phyloP scores from a whole-genome alignment of 352 stramenopile species.

The Globisporangium iwayamae region DNA sequence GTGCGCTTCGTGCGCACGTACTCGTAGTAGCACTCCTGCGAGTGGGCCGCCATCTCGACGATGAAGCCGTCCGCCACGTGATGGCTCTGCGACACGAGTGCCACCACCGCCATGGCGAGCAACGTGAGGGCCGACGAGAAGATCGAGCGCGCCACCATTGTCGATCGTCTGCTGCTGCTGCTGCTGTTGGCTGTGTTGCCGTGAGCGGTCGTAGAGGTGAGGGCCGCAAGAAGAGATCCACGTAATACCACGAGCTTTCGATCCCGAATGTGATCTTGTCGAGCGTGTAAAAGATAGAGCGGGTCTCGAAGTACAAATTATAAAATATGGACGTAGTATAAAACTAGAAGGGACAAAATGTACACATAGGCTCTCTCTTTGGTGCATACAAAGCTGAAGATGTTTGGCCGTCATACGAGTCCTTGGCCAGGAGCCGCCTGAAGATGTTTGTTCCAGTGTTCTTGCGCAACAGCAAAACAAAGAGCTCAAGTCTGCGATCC shows the following conservation, averaged over 20 bases:
- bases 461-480: neutral
- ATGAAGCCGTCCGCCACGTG: constrained; percentile 37
- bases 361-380: neutral
- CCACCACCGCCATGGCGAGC: constrained; percentile 21
- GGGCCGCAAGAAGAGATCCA: neutral
- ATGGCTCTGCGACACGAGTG: constrained; percentile 18
- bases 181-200: neutral
- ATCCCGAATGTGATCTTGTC: constrained; percentile 9
- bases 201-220: neutral
- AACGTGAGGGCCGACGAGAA: constrained; percentile 11
- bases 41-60: constrained; percentile 40
- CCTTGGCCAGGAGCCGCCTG: neutral
- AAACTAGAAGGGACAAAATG: no score
- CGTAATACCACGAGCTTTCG: neutral
- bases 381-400: neutral
- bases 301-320: neutral
- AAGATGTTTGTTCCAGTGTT: neutral
- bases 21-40: constrained; percentile 80
- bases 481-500: constrained; percentile 2
- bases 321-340: no score
- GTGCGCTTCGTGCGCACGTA: constrained; percentile 84
- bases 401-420: neutral
- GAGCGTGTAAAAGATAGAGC: neutral
- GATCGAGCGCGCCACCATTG: constrained; percentile 4
- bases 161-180: neutral